Evolutionary conservation across 164 flowering plant species (phyloP).

Genomic region (Macadamia tetraphylla): DNA sequence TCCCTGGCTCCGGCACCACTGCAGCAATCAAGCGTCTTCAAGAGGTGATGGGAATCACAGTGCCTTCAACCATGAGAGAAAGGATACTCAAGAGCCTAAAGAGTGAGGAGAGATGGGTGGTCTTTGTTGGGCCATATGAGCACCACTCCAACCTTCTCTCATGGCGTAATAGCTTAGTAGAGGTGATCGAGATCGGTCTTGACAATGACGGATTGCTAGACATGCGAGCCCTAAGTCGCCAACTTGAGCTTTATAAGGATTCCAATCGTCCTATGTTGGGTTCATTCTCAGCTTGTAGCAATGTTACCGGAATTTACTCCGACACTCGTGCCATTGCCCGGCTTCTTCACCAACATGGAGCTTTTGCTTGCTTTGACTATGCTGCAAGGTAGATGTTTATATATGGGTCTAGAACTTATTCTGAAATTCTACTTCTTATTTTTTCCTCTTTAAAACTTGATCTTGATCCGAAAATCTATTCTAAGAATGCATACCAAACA

Average conservation of each 20-base stretch:
- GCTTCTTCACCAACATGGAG: constrained; percentile 53
- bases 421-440: too few relatives aligned
- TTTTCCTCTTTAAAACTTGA: too few relatives aligned
- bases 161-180: constrained; percentile 20
- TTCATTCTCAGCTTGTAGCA: constrained; percentile 73
- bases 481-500: too few relatives aligned
- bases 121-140: constrained; percentile 27
- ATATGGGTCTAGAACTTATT: too few relatives aligned
- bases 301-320: constrained; percentile 51
- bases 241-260: constrained; percentile 27
- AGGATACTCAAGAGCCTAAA: constrained; percentile 9
- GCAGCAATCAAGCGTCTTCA: constrained; percentile 23
- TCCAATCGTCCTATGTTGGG: constrained; percentile 51
- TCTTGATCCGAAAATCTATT: too few relatives aligned
- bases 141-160: constrained; percentile 42
- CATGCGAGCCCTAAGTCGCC: constrained; percentile 31
- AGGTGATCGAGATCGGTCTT: constrained; percentile 31
- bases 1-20: constrained; percentile 15
- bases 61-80: constrained; percentile 24
- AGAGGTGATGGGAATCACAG: constrained; percentile 10
- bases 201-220: constrained; percentile 51
- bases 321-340: constrained; percentile 44
- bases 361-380: constrained; percentile 62
- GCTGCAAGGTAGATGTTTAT: constrained; percentile 1
- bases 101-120: constrained; percentile 6